Base-by-base conservation (phyloP, 768 basidiomycete genomes). In the Lentinula aciculospora region DNA sequence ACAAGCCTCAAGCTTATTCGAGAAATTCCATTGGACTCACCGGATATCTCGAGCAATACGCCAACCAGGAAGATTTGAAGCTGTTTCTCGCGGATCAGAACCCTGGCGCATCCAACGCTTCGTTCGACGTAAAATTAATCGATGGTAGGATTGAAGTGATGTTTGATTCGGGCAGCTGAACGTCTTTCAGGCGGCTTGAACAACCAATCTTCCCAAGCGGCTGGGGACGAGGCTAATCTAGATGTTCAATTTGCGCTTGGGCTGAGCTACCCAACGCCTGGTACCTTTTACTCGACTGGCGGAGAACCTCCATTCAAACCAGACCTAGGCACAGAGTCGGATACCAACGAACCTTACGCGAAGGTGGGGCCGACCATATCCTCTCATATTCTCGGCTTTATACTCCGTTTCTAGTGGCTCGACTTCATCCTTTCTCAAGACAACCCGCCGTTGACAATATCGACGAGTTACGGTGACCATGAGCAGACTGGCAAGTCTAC, bases 241-340 rank as follows among this genome's bases (percentile, higher is more conserved):
- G 87, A 89, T 60, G 77, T 79, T 3, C 86, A 89, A 63, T 86
- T 83, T 67, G 84, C 80, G 1, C 84, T 80, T 58, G 88, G 88
- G 19, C 56, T 90, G 27, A 74, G 84, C 4, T 79, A 78, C 64
- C 87, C 87, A 1, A 86, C 80, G 3, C 81, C 80, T 2, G 69
- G 15, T 0, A 36, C 23, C 19, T 58, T 58, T 21, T 58, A 47
- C 23, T 56, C 55, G 13, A 60, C 59, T 13, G 55, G 55, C 7
- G 59, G 59, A 17, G 13, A 46, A 9, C 59, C 59, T 3, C 59
- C 59, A 5, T 60, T 60, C 47, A 44, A 19, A 0, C 55, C 59
- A 19, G 59, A 60, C 37, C 17, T 12, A 6, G 34, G 7, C 17
- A 49, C 54, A 9, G 27, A 10, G 17, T 47, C 19, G 6, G 55